Conservation (phyloP, 768 basidiomycete species). For the Xerocomellus intermedius region DNA sequence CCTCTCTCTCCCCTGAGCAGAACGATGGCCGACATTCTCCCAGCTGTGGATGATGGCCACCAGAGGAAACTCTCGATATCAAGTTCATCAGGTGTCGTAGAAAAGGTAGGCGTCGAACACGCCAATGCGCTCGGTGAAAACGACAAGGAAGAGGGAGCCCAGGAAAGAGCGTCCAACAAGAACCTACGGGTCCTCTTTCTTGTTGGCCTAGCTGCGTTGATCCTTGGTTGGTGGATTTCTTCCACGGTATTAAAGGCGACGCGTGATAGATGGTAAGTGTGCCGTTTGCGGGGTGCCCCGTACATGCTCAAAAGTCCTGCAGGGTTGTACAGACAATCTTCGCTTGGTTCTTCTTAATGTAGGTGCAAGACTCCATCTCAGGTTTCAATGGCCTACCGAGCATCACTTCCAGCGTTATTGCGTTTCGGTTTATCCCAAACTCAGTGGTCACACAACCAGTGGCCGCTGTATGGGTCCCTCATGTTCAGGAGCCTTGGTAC, state of each 20-base stretch:
- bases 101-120: slow-evolving; percentile 21
- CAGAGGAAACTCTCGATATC: slow-evolving; percentile 20
- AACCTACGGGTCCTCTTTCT: slow-evolving; percentile 47
- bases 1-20: neutral
- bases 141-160: slow-evolving; percentile 6
- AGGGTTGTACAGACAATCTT: slow-evolving; percentile 82
- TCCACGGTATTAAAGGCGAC: slow-evolving; percentile 66
- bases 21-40: slow-evolving; percentile 19
- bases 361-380: slow-evolving; percentile 26
- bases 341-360: slow-evolving; percentile 82
- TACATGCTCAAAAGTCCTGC: slow-evolving; percentile 1
- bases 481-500: slow-evolving; percentile 68
- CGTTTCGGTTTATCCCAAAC: slow-evolving; percentile 82
- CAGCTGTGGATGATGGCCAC: neutral
- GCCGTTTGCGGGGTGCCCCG: neutral
- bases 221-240: slow-evolving; percentile 87
- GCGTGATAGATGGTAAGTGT: slow-evolving; percentile 66
- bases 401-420: slow-evolving; percentile 54
- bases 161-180: slow-evolving; percentile 7
- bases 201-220: slow-evolving; percentile 51
- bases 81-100: slow-evolving; percentile 12
- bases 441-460: slow-evolving; percentile 70
- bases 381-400: neutral
- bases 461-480: slow-evolving; percentile 63
- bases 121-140: slow-evolving; percentile 2